These are phyloP conservation scores for Wickerhamomyces chaumierensis DNA, from an alignment of 805 yeast species.

Conservation along the genomic window DNA sequence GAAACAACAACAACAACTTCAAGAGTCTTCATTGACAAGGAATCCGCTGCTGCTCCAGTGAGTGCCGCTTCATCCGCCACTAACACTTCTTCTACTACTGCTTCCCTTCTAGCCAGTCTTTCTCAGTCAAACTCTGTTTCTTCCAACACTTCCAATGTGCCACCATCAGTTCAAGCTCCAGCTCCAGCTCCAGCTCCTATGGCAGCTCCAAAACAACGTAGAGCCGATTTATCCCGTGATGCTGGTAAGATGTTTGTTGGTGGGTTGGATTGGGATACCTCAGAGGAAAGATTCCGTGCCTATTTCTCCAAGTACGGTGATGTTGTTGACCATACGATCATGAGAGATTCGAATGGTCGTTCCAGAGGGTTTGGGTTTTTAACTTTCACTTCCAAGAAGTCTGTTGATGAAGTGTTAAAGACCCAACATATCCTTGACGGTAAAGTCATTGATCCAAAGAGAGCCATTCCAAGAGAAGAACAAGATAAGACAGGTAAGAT, in stretches of 20 bases:
- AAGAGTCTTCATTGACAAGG: too few relatives aligned
- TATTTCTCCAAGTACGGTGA: conserved; percentile 87
- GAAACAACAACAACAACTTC: too few relatives aligned
- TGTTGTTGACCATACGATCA: conserved; percentile 77
- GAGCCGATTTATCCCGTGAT: conserved; percentile 51
- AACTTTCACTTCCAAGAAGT: conserved; percentile 69
- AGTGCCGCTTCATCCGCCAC: too few relatives aligned
- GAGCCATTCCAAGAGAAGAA: conserved; percentile 95
- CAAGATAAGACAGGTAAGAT: conserved; percentile 95
- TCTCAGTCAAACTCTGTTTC: too few relatives aligned
- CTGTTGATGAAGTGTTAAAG: conserved; percentile 79
- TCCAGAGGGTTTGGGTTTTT: conserved; percentile 94
- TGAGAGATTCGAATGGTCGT: conserved; percentile 87
- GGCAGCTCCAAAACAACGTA: conserved; percentile 13
- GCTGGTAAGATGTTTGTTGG: conserved; percentile 92
- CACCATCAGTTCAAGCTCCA: background rate
- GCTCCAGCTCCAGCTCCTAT: background rate
- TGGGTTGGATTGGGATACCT: conserved; percentile 96
- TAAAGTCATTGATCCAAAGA: conserved; percentile 91
- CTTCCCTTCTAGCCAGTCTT: too few relatives aligned
- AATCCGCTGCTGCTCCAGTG: too few relatives aligned
- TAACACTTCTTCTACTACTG: too few relatives aligned
- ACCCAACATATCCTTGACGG: conserved; percentile 89
- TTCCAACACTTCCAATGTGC: background rate
- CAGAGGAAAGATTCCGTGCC: conserved; percentile 72